These are phyloP conservation scores for Jamesozyma gamospora DNA, from an alignment of 805 yeast genomes.

Conservation along the genomic window DNA sequence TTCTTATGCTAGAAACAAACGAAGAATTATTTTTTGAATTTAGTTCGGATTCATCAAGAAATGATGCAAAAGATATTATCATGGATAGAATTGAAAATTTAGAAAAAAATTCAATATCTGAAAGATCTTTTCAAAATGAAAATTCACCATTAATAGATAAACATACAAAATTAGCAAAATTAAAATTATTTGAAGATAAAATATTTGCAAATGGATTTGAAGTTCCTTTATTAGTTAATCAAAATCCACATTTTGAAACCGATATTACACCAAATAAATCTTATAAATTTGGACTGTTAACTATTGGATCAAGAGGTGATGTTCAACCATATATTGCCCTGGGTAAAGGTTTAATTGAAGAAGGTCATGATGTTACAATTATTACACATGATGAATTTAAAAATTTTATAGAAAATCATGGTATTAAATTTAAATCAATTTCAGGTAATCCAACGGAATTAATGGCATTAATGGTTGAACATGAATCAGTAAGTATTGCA, in stretches of 20 bases:
- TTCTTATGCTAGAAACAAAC: constrained; percentile 58
- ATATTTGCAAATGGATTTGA: constrained; percentile 52
- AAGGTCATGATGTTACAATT: constrained; percentile 78
- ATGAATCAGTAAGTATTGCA: constrained; percentile 76
- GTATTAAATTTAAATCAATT: constrained; percentile 57
- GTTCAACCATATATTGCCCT: constrained; percentile 93
- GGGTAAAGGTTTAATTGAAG: constrained; percentile 65
- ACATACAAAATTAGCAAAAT: constrained; percentile 42
- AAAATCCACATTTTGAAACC: constrained; percentile 45
- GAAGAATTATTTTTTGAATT: constrained; percentile 76
- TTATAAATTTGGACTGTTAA: constrained; percentile 56
- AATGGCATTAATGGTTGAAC: constrained; percentile 86
- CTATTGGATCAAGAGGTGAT: constrained; percentile 94
- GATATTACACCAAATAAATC: constrained; percentile 44
- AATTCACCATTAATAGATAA: background rate
- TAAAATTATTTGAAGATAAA: constrained; percentile 58
- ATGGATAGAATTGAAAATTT: constrained; percentile 38
- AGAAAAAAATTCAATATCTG: background rate
- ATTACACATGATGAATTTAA: constrained; percentile 80
- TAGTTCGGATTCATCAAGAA: constrained; percentile 50
- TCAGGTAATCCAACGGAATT: constrained; percentile 92
- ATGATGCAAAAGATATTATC: constrained; percentile 56
- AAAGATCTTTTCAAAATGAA: too few relatives aligned
- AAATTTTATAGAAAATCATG: constrained; percentile 61
- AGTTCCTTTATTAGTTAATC: constrained; percentile 61